phyloP scores from a whole-genome alignment of 2,329 filamentous ascomycete genomes.

The Paradendryphiella salina region DNA sequence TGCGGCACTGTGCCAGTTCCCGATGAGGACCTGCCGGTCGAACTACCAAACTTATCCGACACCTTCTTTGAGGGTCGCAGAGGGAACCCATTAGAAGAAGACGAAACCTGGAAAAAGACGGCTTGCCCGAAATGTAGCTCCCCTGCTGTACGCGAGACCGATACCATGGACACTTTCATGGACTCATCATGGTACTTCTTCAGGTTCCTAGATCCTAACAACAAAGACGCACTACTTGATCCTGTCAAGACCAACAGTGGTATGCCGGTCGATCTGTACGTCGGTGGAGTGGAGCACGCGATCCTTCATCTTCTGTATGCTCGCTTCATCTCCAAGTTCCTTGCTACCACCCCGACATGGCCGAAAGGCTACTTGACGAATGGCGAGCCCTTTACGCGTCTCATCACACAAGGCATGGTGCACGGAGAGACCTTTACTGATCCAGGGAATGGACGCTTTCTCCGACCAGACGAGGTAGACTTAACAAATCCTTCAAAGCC shows the following conservation, averaged over 20 bases:
- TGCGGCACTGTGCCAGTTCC: conserved; percentile 83
- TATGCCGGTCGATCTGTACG: conserved; percentile 83
- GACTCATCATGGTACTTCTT: conserved; percentile 95
- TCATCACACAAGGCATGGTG: conserved; percentile 91
- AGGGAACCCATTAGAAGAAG: conserved; percentile 76
- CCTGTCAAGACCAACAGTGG: conserved; percentile 58
- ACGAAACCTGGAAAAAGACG: conserved; percentile 73
- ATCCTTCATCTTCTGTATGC: conserved; percentile 88
- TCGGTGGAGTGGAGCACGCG: conserved; percentile 87
- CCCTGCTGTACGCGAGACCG: conserved; percentile 77
- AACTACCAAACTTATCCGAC: conserved; percentile 68
- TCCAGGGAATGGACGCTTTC: conserved; percentile 72
- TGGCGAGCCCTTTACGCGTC: conserved; percentile 77
- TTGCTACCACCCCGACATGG: conserved; percentile 61
- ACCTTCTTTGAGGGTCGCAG: conserved; percentile 70
- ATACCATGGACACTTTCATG: conserved; percentile 96
- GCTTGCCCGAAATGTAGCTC: conserved; percentile 73
- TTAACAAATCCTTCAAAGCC: conserved; percentile 60
- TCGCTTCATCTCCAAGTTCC: conserved; percentile 86
- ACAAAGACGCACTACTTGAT: conserved; percentile 64
- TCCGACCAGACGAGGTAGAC: conserved; percentile 76
- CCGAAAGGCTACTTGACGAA: conserved; percentile 42
- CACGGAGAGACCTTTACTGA: conserved; percentile 83
- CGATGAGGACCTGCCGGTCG: conserved; percentile 73
- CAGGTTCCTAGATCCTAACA: conserved; percentile 73